Evolutionary conservation across 2,329 filamentous ascomycete genomes (phyloP).

Genomic region (Xylariaceae sp.): DNA sequence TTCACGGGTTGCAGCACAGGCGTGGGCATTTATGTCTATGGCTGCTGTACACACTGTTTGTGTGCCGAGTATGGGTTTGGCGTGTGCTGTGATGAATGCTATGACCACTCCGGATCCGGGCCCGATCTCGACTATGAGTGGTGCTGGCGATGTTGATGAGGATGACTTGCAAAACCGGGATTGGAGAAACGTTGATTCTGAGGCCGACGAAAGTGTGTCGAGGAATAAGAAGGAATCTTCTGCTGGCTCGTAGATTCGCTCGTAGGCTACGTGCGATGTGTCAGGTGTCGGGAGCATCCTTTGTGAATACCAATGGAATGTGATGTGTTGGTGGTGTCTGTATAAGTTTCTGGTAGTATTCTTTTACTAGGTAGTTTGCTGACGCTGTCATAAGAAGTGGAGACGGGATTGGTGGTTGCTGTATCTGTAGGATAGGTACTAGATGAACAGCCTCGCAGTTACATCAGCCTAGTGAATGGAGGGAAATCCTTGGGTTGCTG

Average conservation of each 20-base stretch:
- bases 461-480: too few relatives aligned
- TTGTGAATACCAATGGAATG: not conserved
- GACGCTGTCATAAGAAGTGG: conserved; percentile 8
- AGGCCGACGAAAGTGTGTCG: conserved; percentile 74
- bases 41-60: conserved; percentile 66
- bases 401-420: conserved; percentile 4
- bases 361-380: conserved; percentile 1
- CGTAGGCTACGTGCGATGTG: conserved; percentile 85
- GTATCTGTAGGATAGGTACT: too few relatives aligned
- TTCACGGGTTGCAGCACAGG: conserved; percentile 68
- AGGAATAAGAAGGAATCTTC: conserved; percentile 95
- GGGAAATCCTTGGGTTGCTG: too few relatives aligned
- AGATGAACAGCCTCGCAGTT: too few relatives aligned
- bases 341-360: conserved; percentile 1
- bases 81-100: conserved; percentile 77
- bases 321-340: too few relatives aligned
- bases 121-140: conserved; percentile 79
- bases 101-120: conserved; percentile 93
- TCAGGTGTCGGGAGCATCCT: conserved; percentile 88
- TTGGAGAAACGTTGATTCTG: conserved; percentile 67
- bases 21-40: conserved; percentile 80
- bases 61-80: conserved; percentile 68
- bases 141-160: conserved; percentile 36
- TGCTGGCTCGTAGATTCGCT: conserved; percentile 87
- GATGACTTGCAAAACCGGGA: conserved; percentile 47